Evolutionary conservation across 352 stramenopile species (phyloP), one percentile per base, ranked within the genome.

Genomic region (Phytopythium helicoides): DNA sequence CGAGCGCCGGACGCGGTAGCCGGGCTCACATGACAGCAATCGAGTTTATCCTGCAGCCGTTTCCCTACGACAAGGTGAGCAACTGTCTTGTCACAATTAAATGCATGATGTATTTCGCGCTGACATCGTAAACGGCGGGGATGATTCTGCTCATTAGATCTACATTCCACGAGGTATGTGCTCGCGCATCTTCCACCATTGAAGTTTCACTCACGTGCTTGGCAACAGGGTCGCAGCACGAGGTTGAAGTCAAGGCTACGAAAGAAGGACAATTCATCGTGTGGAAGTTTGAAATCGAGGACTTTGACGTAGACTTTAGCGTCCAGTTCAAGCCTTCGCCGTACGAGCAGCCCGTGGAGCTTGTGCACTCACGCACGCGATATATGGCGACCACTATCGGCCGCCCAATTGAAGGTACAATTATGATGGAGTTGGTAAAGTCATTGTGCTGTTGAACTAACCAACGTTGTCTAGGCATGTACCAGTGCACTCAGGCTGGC

Each of bases 221-320:
- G 10, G 8, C 6, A 9, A 31, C 68, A 65, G 78, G 77, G 1
- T 86, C 82, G 6, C 56, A 54, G 6, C 74, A 89, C 51, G 76
- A 91, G 39, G 58, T 88, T 12, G 52, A 76, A n/a, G 60, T 91
- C 25, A 68, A 66, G 10, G 57, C 65, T 4, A 65, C 64, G 34
- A 66, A 71, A 28, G 61, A 63, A 0, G 59, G 65, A 10, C 82
- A 89, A 33, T 88, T 84, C 53, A 62, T 93, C 45, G 78, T 91
- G 22, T 94, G 83, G 83, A 86, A 86, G 45, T 94, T 94, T 49
- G 83, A 92, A 44, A 44, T 90, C 5, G 81, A 92, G 44, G 83
- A 92, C 58, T 79, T 86, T 50, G 81, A 94, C 52, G 75, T 94
- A 36, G 80, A 91, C 31, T 90, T 94, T 36, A 82, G 62, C 22